phyloP scores from a whole-genome alignment of 2,329 filamentous ascomycete species.

The Neonectria ditissima region DNA sequence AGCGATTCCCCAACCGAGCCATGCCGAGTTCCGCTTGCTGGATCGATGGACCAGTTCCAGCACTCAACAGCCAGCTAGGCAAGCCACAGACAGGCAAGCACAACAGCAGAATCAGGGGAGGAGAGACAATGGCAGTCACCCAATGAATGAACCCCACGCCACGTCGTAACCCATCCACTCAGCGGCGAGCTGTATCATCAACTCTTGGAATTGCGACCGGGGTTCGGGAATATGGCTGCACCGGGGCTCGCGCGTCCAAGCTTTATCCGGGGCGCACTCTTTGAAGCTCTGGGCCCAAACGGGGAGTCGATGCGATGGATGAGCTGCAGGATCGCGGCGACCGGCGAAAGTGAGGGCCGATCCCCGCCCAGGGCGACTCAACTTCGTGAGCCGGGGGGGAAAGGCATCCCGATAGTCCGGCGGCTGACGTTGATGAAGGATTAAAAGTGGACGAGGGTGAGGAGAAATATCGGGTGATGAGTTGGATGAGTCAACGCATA shows the following conservation, averaged over 20 bases:
- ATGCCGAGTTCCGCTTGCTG: background rate
- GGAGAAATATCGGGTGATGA: background rate
- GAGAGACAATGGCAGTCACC: background rate
- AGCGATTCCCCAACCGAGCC: constrained; percentile 1
- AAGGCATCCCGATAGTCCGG: background rate
- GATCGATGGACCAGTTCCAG: background rate
- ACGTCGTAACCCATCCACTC: constrained; percentile 1
- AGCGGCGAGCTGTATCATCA: background rate
- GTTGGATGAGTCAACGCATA: background rate
- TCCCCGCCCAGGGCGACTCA: background rate
- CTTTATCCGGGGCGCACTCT: background rate
- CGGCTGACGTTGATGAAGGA: background rate
- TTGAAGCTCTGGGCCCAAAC: background rate
- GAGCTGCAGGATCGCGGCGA: constrained; percentile 1
- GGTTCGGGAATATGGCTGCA: constrained; percentile 16
- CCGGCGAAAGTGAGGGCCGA: constrained; percentile 1
- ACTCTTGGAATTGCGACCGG: constrained; percentile 3
- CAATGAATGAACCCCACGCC: background rate
- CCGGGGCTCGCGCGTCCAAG: constrained; percentile 3
- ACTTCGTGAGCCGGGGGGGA: background rate
- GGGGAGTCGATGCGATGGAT: constrained; percentile 9
- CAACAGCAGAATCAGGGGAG: background rate
- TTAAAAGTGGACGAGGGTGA: background rate
- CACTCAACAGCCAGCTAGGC: background rate
- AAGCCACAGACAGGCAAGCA: background rate